Conservation (phyloP, 345 rosid species). For the Syzygium grande region DNA sequence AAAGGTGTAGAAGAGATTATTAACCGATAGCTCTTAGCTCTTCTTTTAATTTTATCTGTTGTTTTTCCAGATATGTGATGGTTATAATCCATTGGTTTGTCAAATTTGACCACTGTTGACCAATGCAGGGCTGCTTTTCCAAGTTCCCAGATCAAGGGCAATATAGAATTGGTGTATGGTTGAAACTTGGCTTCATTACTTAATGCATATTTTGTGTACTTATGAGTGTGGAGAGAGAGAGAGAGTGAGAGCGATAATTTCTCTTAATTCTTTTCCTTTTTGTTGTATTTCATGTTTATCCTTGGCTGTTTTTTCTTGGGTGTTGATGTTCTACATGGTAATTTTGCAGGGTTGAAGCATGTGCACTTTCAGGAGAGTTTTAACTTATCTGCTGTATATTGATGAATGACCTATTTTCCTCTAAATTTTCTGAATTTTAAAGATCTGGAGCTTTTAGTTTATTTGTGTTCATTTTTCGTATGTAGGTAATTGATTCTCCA, state of each 20-base stretch:
- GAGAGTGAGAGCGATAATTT: background rate
- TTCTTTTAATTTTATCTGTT: background rate
- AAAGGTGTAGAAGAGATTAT: background rate
- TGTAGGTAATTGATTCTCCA: constrained; percentile 9
- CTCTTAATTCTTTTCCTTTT: background rate
- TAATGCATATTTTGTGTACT: background rate
- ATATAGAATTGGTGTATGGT: constrained; percentile 7
- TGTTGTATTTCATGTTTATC: background rate
- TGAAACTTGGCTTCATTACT: background rate
- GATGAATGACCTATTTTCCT: constrained; percentile 11
- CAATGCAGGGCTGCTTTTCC: constrained; percentile 8
- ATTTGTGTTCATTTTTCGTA: background rate
- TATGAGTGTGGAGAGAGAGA: background rate
- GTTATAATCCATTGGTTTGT: background rate
- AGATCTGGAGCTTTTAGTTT: background rate
- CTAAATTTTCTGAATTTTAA: background rate
- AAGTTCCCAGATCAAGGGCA: constrained; percentile 5
- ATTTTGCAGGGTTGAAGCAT: constrained; percentile 68
- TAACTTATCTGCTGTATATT: constrained; percentile 3
- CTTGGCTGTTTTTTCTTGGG: constrained; percentile 3
- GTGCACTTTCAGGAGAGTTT: constrained; percentile 46
- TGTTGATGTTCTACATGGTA: constrained; percentile 26
- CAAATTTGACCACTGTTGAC: background rate
- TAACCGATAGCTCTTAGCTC: background rate
- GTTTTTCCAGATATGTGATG: background rate